Evolutionary conservation across 1,139 yeast species (phyloP).

Genomic region (Candida sp.): DNA sequence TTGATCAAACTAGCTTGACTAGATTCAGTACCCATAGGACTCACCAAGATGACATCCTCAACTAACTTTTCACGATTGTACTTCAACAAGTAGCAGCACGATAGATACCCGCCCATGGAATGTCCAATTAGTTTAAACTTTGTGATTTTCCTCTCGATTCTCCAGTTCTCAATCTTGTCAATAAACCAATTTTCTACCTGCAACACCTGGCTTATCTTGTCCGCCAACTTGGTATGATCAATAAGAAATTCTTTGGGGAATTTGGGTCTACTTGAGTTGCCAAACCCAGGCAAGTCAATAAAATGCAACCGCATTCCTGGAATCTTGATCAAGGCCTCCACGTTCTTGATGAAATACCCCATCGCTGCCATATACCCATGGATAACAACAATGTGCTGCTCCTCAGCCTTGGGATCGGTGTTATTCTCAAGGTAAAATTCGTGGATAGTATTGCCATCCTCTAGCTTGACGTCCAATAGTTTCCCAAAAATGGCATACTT

Average conservation of each 20-base stretch:
- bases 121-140: slow-evolving; percentile 41
- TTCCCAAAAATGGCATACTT: slow-evolving; percentile 19
- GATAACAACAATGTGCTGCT: slow-evolving; percentile 34
- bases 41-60: slow-evolving; percentile 35
- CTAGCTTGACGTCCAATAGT: slow-evolving; percentile 36
- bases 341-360: slow-evolving; percentile 46
- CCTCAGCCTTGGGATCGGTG: slow-evolving; percentile 17
- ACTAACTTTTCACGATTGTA: slow-evolving; percentile 32
- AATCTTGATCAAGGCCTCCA: slow-evolving; percentile 36
- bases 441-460: slow-evolving; percentile 35
- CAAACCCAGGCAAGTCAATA: slow-evolving; percentile 50
- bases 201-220: slow-evolving; percentile 35
- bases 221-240: slow-evolving; percentile 24
- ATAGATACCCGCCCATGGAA: slow-evolving; percentile 51
- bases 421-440: slow-evolving; percentile 40
- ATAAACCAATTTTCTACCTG: slow-evolving; percentile 48
- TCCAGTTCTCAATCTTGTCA: slow-evolving; percentile 44
- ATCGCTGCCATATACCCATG: slow-evolving; percentile 55
- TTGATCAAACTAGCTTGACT: slow-evolving; percentile 39
- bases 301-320: slow-evolving; percentile 37
- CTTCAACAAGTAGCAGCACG: slow-evolving; percentile 46
- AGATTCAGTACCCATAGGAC: slow-evolving; percentile 54
- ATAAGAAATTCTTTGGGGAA: slow-evolving; percentile 36
- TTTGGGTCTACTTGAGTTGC: slow-evolving; percentile 45
- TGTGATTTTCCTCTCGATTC: slow-evolving; percentile 25